A percentile compares a stretch with the other conserved stretches of the same genome.
These are phyloP conservation scores for Globisporangium nodosum DNA, from an alignment of 352 stramenopile genomes.

Conservation along the genomic window DNA sequence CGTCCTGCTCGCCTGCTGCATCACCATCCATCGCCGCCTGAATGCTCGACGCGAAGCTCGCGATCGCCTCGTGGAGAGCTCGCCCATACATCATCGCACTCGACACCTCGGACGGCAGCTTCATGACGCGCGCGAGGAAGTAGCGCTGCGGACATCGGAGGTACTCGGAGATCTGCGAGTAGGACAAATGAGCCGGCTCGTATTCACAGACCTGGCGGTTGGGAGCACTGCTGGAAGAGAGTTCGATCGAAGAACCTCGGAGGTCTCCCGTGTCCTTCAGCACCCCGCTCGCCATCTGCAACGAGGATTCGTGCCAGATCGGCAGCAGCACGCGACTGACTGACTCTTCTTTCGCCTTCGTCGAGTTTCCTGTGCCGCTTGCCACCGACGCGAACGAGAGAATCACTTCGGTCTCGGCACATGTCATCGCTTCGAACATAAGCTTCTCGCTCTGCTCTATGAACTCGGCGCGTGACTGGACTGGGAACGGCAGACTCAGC, in stretches of 20 bases:
- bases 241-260: neutral
- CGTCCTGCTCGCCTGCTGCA: constrained; percentile 12
- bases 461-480: constrained; percentile 53
- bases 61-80: constrained; percentile 65
- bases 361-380: neutral
- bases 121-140: constrained; percentile 65
- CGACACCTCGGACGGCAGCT: constrained; percentile 36
- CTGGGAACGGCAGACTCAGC: constrained; percentile 40
- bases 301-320: constrained; percentile 16
- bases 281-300: neutral
- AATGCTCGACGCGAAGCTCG: constrained; percentile 33
- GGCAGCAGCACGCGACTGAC: constrained; percentile 28
- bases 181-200: constrained; percentile 64
- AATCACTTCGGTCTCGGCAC: constrained; percentile 24
- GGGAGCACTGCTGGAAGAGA: neutral
- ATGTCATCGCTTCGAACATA: constrained; percentile 37
- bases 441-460: constrained; percentile 41
- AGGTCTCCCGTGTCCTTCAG: neutral
- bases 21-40: constrained; percentile 8
- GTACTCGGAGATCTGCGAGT: constrained; percentile 79
- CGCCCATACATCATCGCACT: constrained; percentile 72
- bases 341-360: constrained; percentile 15
- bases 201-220: constrained; percentile 12
- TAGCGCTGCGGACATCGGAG: constrained; percentile 75
- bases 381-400: constrained; percentile 47